Base-by-base conservation (phyloP, 176 grass and related monocot species). In the Oryza longistaminata region DNA sequence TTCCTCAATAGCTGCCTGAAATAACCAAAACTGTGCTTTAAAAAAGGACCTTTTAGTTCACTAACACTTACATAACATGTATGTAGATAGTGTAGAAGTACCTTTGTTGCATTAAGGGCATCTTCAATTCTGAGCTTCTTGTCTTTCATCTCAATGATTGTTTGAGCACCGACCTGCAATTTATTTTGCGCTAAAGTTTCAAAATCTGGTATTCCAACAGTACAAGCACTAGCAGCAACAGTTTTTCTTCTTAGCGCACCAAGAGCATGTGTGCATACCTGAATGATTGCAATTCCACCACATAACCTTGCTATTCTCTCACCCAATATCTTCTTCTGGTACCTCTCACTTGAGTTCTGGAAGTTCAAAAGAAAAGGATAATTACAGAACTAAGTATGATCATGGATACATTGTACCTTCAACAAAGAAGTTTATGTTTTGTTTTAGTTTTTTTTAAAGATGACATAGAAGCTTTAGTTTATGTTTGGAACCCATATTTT, bases 81-180 rank as follows among this genome's bases (percentile, higher is more conserved):
- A 48, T 52, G 7, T 45, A 24, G 53, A 58, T 70, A 69, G 45
- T 33, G 42, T 73, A 62, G 40, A 73, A 48, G 9, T 91, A 98
- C 95, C 93, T 86, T 98, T 25, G 95, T 95, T 87, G 93, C 91
- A 80, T 98, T 98, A 43, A 98, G 81, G 72, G 95, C 91, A 88
- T 98, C 89, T 90, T 98, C 95, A 88, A 98, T 80, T 83, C 95
- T 95, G 45, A 98, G 79, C 55, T 95, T 95, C 87, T 94, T 97
- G 87, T 97, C 95, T 98, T 98, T 98, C 71, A 95, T 71, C 79
- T 98, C 93, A 40, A 98, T 92, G 43, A 98, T 65, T 73, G 95
- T 98, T 74, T 95, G 95, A 83, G 95, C 93, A 87, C 95, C 93
- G 29, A 95, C 89, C 95, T 98, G 90, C 64, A 71, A 85, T 82